Evolutionary conservation across 441 rosid species (phyloP), one percentile per base, ranked within the genome.

Genomic region (Biscutella laevigata): DNA sequence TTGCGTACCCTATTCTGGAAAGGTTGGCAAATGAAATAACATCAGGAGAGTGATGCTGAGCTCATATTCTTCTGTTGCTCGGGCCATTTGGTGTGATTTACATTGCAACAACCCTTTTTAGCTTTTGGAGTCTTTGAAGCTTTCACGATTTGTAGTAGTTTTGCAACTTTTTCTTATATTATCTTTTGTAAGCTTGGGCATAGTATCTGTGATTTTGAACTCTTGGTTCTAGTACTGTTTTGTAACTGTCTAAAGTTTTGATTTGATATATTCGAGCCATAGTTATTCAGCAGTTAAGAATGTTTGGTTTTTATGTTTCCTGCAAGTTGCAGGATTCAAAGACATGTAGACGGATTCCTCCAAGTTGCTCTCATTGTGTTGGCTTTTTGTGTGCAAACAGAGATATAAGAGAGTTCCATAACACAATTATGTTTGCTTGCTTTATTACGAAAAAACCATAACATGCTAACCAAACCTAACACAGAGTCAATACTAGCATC

Each of bases 1-100:
- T 82, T 53, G 79, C 88, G 40, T 82, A 75, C 29, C 94, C 94
- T 45, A 78, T 77, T 68, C 70, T 86, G 71, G 89, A 84, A 66
- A 83, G 87, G 89, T 71, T 89, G 71, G 78, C 79, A 14, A 80
- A 84, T 65, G 95, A 89, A 74, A 82, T 89, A 66, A 62, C 66
- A 15, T 70, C 77, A 50, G 66, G 70, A 62, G 44, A 61, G 14
- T 35, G 59, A 24, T 39, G 34, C 26, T 36, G 53, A 43, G 35
- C 19, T 4, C 44, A 5, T 43, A 24, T 13, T 35, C 45, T 4
- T 12, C 8, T 15, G 37, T 27, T 52, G 36, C 58, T 41, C 30
- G 4, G 42, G 20, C 6, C 37, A 30, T 40, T 61, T 16, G 12
- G 12, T 53, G 29, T 60, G 34, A 32, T 35, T 35, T 5, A 35